These are phyloP conservation scores for Toxicodendron radicans DNA, from an alignment of 345 rosid species.

Conservation along the genomic window DNA sequence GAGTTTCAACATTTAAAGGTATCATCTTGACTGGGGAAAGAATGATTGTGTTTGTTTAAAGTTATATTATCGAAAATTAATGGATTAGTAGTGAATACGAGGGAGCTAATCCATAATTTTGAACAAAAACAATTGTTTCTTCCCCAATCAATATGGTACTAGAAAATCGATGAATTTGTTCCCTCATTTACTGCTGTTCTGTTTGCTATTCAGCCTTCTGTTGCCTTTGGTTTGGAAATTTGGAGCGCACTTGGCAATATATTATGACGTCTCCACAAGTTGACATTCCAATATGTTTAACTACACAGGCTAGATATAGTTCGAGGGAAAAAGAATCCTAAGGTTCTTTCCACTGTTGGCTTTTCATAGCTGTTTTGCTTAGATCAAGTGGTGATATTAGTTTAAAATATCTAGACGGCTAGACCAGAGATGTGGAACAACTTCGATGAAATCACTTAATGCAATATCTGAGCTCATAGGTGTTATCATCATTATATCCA, in stretches of 20 bases:
- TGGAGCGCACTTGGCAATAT: not conserved
- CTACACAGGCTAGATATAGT: not conserved
- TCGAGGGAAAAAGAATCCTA: not conserved
- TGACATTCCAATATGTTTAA: not conserved
- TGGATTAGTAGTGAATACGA: too few species aligned
- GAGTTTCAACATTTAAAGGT: not conserved
- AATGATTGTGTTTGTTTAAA: not conserved
- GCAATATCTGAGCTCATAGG: not conserved
- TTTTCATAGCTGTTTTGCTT: not conserved
- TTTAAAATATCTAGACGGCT: not conserved
- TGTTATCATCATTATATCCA: too few species aligned
- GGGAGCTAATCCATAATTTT: not conserved
- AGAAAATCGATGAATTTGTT: not conserved
- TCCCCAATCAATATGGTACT: too few species aligned
- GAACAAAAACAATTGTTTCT: too few species aligned
- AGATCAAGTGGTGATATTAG: not conserved
- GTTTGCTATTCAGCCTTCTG: conserved; percentile 5
- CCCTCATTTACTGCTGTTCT: not conserved
- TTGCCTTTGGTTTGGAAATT: not conserved
- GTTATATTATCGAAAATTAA: not conserved
- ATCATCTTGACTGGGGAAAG: not conserved
- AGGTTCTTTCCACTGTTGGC: not conserved
- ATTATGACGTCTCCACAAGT: not conserved
- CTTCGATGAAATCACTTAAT: not conserved
- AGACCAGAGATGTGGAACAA: not conserved